A percentile compares a stretch with the other conserved stretches of the same genome.
phyloP scores from a whole-genome alignment of 208 protist species.

The Sergeia podlipaevii region DNA sequence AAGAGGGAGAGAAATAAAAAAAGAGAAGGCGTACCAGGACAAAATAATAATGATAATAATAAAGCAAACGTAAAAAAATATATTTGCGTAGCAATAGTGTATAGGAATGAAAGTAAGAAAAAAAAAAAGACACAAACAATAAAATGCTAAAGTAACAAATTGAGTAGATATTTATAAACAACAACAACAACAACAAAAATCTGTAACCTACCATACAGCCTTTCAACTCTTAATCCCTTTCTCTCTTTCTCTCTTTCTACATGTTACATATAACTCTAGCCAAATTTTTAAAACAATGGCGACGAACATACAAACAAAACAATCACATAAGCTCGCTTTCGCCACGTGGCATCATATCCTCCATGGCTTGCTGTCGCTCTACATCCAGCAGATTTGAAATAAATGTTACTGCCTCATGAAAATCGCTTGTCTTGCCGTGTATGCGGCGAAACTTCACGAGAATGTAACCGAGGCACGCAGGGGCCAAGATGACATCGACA shows the following conservation, averaged over 20 bases:
- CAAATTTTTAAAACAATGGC: too few relatives aligned
- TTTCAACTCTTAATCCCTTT: too few relatives aligned
- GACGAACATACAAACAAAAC: too few relatives aligned
- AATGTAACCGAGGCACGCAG: constrained; percentile 72
- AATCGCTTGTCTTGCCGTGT: constrained; percentile 77
- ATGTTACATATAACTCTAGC: too few relatives aligned
- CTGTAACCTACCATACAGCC: too few relatives aligned
- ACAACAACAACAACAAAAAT: constrained; percentile 2
- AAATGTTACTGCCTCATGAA: constrained; percentile 81
- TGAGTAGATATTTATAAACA: constrained; percentile 5
- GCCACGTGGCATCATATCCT: constrained; percentile 76
- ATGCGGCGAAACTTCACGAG: constrained; percentile 77
- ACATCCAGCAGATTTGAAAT: constrained; percentile 67
- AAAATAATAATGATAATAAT: not conserved
- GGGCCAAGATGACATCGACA: constrained; percentile 74
- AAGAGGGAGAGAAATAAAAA: constrained; percentile 2
- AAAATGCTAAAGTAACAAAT: constrained; percentile 3
- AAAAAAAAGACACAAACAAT: constrained; percentile 1
- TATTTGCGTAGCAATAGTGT: constrained; percentile 8
- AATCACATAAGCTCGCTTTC: constrained; percentile 89
- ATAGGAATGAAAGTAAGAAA: constrained; percentile 4
- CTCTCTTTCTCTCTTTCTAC: too few relatives aligned
- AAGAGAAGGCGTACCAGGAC: not conserved
- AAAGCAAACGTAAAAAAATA: constrained; percentile 14
- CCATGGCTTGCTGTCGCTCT: constrained; percentile 77